phyloP scores from a whole-genome alignment of 2,329 filamentous ascomycete genomes.

The Diaporthe sp. region DNA sequence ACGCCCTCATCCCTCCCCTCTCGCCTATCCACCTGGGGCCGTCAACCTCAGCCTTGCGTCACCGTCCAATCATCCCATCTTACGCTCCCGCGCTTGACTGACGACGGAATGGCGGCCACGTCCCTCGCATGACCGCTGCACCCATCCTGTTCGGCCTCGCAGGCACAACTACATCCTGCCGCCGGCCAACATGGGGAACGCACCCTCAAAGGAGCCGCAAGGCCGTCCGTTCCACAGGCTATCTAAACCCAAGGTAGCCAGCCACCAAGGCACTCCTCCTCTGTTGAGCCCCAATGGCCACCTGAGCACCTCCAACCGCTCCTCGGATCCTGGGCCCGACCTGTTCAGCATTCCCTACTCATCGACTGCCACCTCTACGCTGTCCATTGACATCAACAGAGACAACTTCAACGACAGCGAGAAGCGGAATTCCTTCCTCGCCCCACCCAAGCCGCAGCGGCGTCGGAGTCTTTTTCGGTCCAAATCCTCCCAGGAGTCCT shows the following conservation, averaged over 20 bases:
- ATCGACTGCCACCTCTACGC: slow-evolving; percentile 25
- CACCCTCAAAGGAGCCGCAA: slow-evolving; percentile 38
- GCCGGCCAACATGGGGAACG: slow-evolving; percentile 39
- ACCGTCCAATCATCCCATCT: slow-evolving; percentile 23
- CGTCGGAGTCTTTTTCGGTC: slow-evolving; percentile 53
- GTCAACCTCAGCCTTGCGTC: slow-evolving; percentile 30
- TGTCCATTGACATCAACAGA: slow-evolving; percentile 22
- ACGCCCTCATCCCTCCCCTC: neutral
- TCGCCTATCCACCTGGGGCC: neutral
- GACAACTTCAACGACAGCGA: slow-evolving; percentile 44
- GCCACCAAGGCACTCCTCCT: slow-evolving; percentile 15
- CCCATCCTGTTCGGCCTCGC: slow-evolving; percentile 30
- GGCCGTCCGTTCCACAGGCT: slow-evolving; percentile 39
- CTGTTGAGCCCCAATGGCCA: slow-evolving; percentile 32
- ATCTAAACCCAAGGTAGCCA: slow-evolving; percentile 36
- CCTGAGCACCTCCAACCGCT: neutral
- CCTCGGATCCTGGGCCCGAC: slow-evolving; percentile 20
- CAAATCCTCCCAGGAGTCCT: slow-evolving; percentile 49
- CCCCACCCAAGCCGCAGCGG: slow-evolving; percentile 55
- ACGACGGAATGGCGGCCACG: slow-evolving; percentile 40
- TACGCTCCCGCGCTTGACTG: slow-evolving; percentile 27
- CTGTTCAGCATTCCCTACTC: slow-evolving; percentile 40
- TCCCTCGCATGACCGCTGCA: slow-evolving; percentile 35
- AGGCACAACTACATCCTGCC: slow-evolving; percentile 19
- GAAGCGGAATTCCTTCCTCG: slow-evolving; percentile 33